phyloP scores from a whole-genome alignment of 192 early-diverging fungal species.

The Coemansia sp. region DNA sequence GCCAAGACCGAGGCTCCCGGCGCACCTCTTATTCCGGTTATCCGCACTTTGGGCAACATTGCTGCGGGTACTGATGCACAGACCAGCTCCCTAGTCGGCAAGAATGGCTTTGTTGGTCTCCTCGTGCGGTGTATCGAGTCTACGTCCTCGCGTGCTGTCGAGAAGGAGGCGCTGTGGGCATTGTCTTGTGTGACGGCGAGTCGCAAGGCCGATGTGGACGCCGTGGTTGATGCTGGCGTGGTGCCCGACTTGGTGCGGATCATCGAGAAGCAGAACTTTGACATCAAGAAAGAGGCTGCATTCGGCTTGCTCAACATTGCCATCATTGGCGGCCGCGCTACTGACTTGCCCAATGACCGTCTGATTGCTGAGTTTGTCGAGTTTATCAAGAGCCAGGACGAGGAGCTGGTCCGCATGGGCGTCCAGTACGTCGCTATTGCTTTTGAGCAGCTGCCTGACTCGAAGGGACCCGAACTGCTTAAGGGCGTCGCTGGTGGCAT shows the following conservation, averaged over 20 bases:
- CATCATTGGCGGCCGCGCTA: constrained; percentile 26
- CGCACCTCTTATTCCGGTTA: constrained; percentile 56
- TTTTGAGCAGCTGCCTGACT: constrained; percentile 53
- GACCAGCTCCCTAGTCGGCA: constrained; percentile 53
- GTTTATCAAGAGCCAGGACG: constrained; percentile 65
- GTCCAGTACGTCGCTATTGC: constrained; percentile 61
- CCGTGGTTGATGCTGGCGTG: constrained; percentile 58
- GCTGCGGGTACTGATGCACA: constrained; percentile 65
- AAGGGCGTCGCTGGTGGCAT: constrained; percentile 46
- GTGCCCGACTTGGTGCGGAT: constrained; percentile 61
- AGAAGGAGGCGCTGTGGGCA: constrained; percentile 74
- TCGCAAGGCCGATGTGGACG: constrained; percentile 47
- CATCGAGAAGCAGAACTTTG: constrained; percentile 63
- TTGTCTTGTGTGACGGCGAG: constrained; percentile 68
- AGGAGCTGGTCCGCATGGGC: constrained; percentile 64
- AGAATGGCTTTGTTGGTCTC: constrained; percentile 55
- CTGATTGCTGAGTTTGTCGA: constrained; percentile 52
- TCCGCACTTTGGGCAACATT: constrained; percentile 70
- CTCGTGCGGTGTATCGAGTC: constrained; percentile 37
- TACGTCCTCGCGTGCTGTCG: constrained; percentile 53
- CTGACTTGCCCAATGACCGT: constrained; percentile 28
- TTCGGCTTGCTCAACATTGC: constrained; percentile 67
- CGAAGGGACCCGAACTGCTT: constrained; percentile 35
- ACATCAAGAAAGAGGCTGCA: constrained; percentile 71
- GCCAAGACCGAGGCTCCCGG: constrained; percentile 28